phyloP scores from a whole-genome alignment of 2,329 filamentous ascomycete species.

The Lachnellula suecica region DNA sequence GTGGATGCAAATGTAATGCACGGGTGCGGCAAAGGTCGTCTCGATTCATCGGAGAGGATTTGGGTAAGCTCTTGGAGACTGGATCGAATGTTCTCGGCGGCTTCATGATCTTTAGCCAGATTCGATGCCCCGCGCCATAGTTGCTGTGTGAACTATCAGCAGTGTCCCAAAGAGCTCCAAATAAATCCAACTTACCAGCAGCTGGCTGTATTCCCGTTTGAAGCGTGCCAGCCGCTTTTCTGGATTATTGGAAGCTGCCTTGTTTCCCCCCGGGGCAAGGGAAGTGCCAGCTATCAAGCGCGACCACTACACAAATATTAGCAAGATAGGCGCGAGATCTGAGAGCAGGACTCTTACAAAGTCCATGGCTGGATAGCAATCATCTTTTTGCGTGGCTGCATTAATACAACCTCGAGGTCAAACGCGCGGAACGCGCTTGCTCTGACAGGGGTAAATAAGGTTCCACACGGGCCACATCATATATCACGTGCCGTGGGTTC shows the following conservation, averaged over 20 bases:
- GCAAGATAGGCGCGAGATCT: slow-evolving; percentile 3
- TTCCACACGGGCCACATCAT: background rate
- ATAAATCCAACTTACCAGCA: slow-evolving; percentile 48
- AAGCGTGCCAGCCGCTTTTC: slow-evolving; percentile 64
- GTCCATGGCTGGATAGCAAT: slow-evolving; percentile 22
- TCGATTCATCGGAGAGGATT: slow-evolving; percentile 85
- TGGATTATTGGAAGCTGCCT: slow-evolving; percentile 61
- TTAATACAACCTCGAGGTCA: slow-evolving; percentile 5
- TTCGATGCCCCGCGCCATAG: slow-evolving; percentile 63
- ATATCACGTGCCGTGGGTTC: background rate
- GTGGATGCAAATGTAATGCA: slow-evolving; percentile 85
- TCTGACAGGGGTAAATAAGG: background rate
- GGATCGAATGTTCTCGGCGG: slow-evolving; percentile 61
- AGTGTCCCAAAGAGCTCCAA: background rate
- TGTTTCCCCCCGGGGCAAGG: slow-evolving; percentile 53
- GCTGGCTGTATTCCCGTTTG: slow-evolving; percentile 63
- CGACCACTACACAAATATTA: slow-evolving; percentile 53
- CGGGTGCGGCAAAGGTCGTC: slow-evolving; percentile 83
- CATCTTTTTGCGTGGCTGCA: slow-evolving; percentile 8
- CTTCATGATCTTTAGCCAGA: slow-evolving; percentile 57
- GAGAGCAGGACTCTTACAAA: slow-evolving; percentile 24
- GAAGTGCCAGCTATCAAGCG: slow-evolving; percentile 63
- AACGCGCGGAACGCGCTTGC: slow-evolving; percentile 4
- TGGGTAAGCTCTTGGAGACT: slow-evolving; percentile 62
- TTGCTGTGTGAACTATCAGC: slow-evolving; percentile 38